Evolutionary conservation across 208 protist genomes (phyloP), one percentile per base, ranked within the genome.

Genomic region (Acanthamoeba healyi): DNA sequence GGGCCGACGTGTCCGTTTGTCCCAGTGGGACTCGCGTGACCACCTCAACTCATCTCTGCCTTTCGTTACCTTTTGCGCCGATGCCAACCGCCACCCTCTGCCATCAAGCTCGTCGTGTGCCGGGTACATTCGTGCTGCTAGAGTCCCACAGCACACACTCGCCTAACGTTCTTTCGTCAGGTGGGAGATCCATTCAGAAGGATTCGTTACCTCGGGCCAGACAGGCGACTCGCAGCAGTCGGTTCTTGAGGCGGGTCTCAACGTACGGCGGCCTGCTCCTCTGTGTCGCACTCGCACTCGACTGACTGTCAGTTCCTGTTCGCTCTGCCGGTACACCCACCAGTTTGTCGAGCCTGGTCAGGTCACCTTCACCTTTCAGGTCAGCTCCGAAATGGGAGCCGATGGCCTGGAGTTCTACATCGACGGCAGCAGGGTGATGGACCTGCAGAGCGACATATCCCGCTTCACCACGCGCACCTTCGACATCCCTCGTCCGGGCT

Each of bases 321-420:
- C n/a, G n/a, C n/a, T n/a, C n/a, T n/a, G n/a, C n/a, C n/a, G n/a
- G n/a, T n/a, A n/a, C n/a, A n/a, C n/a, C n/a, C n/a, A n/a, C 29
- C 79, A 87, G 79, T 87, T 87, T 51, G 38, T 87, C 32, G 79
- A 87, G 46, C 44, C 79, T 26, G 79, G 79, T 10, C 0, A 87
- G 9, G 49, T 87, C 44, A 40, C 79, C 6, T 87, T 87, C 49
- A 40, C n/a, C 32, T 87, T 87, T 38, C 79, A 87, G n/a, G 79
- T 61, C 19, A 87, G 46, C 29, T 87, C 79, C 15, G 79, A 87
- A 38, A 29, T 46, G 10, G 79, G 79, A 34, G 79, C 79, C n/a
- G 79, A 87, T 38, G 79, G 46, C 3, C 79, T 87, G 29, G 6
- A 17, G 49, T 87, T 87, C 79, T 87, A 29, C 46, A 44, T 87